phyloP scores from a whole-genome alignment of 1,139 yeast species.

The Kurtzmaniella quercitrusa region DNA sequence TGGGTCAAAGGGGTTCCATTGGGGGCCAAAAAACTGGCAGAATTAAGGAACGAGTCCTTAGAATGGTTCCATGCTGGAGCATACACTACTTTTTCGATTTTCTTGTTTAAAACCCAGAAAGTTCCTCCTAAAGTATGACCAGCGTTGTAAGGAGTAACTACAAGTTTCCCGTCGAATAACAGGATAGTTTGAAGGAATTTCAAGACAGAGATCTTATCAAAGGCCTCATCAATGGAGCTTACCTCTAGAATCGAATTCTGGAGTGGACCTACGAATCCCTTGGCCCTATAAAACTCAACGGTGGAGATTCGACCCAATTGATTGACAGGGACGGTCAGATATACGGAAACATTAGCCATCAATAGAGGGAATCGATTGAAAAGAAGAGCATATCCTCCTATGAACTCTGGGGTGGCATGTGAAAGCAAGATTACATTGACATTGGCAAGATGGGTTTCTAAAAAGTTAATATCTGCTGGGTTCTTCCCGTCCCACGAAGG shows the following conservation, averaged over 20 bases:
- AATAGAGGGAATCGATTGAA: conserved; percentile 57
- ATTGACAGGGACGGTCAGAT: conserved; percentile 83
- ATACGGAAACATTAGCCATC: conserved; percentile 67
- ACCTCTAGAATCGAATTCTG: conserved; percentile 57
- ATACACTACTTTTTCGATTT: conserved; percentile 74
- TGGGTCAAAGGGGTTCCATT: conserved; percentile 56
- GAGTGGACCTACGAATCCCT: conserved; percentile 75
- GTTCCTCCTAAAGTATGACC: conserved; percentile 95
- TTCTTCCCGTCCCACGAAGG: conserved; percentile 66
- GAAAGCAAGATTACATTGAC: conserved; percentile 73
- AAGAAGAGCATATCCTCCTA: conserved; percentile 76
- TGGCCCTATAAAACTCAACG: conserved; percentile 70
- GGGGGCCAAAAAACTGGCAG: conserved; percentile 62
- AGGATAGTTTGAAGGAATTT: conserved; percentile 79
- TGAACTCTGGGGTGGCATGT: conserved; percentile 76
- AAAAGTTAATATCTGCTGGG: conserved; percentile 35
- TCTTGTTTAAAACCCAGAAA: conserved; percentile 72
- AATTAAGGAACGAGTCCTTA: conserved; percentile 75
- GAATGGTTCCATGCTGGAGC: conserved; percentile 97
- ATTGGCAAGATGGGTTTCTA: conserved; percentile 42
- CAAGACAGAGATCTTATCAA: conserved; percentile 62
- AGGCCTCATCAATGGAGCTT: conserved; percentile 74
- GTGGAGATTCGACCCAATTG: conserved; percentile 85
- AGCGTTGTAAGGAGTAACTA: conserved; percentile 80
- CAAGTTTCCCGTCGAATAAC: conserved; percentile 55